phyloP scores from a whole-genome alignment of 306 rosid genomes.

The Nissolia schottii region DNA sequence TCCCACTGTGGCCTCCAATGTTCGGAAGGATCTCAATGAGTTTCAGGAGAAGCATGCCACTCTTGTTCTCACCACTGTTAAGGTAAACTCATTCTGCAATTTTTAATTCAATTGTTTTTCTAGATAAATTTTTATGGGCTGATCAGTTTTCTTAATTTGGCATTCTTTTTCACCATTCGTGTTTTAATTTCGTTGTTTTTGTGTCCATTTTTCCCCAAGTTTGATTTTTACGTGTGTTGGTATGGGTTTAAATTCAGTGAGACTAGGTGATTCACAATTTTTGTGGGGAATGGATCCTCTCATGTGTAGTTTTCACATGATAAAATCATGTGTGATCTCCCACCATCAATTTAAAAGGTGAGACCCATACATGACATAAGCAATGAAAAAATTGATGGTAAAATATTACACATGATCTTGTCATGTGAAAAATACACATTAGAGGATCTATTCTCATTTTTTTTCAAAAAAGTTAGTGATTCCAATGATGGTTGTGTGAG shows the following conservation, averaged over 20 bases:
- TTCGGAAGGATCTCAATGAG: slow-evolving; percentile 89
- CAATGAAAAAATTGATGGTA: too few species aligned
- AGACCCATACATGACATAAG: too few species aligned
- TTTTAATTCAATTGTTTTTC: neutral
- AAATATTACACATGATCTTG: too few species aligned
- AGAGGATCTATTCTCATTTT: too few species aligned
- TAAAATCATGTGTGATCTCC: too few species aligned
- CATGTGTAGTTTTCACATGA: too few species aligned
- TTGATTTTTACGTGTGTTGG: neutral
- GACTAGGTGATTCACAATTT: neutral
- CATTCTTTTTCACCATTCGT: neutral
- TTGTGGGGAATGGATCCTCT: too few species aligned
- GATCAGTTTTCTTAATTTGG: neutral
- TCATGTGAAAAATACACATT: too few species aligned
- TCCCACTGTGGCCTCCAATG: slow-evolving; percentile 60
- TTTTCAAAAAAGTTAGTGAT: too few species aligned
- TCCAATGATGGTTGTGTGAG: too few species aligned
- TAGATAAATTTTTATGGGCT: neutral
- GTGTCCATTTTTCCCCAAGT: neutral
- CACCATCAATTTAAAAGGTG: too few species aligned
- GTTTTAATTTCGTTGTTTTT: neutral
- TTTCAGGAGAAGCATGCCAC: slow-evolving; percentile 98
- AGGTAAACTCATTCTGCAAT: slow-evolving; percentile 44
- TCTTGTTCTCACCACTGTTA: slow-evolving; percentile 78
- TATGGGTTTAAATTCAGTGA: neutral